A percentile compares a stretch with the other conserved stretches of the same genome.
Evolutionary conservation across 306 rosid genomes (phyloP).

Genomic region (Quercus glauca): DNA sequence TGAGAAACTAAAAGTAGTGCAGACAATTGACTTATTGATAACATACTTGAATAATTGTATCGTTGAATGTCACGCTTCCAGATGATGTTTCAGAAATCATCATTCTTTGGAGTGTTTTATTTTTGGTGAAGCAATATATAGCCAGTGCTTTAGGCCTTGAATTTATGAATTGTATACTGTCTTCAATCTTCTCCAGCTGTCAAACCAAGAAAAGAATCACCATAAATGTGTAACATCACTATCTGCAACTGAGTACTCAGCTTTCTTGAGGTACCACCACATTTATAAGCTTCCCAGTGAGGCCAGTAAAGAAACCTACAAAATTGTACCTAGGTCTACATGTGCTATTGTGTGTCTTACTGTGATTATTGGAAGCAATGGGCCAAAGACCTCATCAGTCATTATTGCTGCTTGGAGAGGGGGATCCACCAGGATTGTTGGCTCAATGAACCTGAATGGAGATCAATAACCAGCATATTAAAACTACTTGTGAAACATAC

Average conservation of each 20-base stretch:
- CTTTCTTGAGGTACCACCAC: too few relatives aligned
- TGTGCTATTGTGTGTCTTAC: constrained; percentile 29
- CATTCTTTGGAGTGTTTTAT: constrained; percentile 46
- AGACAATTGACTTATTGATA: background rate
- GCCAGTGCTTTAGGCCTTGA: constrained; percentile 71
- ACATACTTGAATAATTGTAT: constrained; percentile 60
- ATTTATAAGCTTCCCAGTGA: background rate
- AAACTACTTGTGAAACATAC: too few relatives aligned
- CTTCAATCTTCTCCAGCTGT: constrained; percentile 75
- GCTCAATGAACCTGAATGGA: constrained; percentile 68
- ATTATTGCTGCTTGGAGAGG: constrained; percentile 61
- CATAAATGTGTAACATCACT: too few relatives aligned
- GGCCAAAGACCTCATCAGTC: constrained; percentile 80
- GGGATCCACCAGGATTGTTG: constrained; percentile 73
- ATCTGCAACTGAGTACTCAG: too few relatives aligned
- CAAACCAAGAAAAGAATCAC: background rate
- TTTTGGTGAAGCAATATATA: constrained; percentile 61
- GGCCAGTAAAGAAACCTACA: background rate
- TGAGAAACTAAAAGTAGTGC: background rate
- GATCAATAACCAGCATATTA: background rate
- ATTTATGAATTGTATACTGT: constrained; percentile 55
- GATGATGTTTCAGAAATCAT: constrained; percentile 69
- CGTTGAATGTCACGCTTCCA: constrained; percentile 56
- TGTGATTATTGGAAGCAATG: constrained; percentile 70
- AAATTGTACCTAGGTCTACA: background rate